phyloP scores from a whole-genome alignment of 371 early-diverging fungal genomes.

The Mucor indicus region DNA sequence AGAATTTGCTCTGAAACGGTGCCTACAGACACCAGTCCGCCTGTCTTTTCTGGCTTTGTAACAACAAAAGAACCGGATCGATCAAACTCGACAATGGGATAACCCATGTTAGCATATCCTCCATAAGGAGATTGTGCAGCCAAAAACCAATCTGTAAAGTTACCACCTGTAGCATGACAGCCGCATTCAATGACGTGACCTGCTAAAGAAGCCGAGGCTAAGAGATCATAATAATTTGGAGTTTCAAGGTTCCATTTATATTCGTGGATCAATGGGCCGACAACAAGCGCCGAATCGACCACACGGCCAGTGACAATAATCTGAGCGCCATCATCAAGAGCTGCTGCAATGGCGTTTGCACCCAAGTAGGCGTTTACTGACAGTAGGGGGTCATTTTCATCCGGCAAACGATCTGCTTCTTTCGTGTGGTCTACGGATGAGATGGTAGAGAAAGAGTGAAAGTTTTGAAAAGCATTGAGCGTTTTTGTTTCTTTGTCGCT shows the following conservation, averaged over 20 bases:
- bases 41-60: constrained; percentile 70
- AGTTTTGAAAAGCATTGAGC: constrained; percentile 28
- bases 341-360: constrained; percentile 58
- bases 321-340: constrained; percentile 60
- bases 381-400: constrained; percentile 45
- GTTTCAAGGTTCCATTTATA: constrained; percentile 17
- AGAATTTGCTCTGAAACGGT: constrained; percentile 72
- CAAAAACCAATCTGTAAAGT: constrained; percentile 74
- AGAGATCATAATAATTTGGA: constrained; percentile 53
- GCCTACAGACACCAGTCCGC: constrained; percentile 62
- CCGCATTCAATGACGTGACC: constrained; percentile 81
- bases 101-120: constrained; percentile 73
- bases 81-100: constrained; percentile 67
- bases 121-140: constrained; percentile 57
- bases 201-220: constrained; percentile 70
- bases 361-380: constrained; percentile 69
- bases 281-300: constrained; percentile 65
- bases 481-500: constrained; percentile 21
- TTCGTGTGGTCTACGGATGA: constrained; percentile 36
- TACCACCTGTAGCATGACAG: constrained; percentile 75
- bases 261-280: constrained; percentile 24
- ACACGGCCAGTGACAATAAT: constrained; percentile 76
- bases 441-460: constrained; percentile 51
- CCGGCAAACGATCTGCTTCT: constrained; percentile 55
- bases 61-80: constrained; percentile 59